Percentiles rank a stretch among this genome's conserved stretches.
Evolutionary conservation across 805 yeast genomes (phyloP).

Genomic region (Yarrowia bubula): DNA sequence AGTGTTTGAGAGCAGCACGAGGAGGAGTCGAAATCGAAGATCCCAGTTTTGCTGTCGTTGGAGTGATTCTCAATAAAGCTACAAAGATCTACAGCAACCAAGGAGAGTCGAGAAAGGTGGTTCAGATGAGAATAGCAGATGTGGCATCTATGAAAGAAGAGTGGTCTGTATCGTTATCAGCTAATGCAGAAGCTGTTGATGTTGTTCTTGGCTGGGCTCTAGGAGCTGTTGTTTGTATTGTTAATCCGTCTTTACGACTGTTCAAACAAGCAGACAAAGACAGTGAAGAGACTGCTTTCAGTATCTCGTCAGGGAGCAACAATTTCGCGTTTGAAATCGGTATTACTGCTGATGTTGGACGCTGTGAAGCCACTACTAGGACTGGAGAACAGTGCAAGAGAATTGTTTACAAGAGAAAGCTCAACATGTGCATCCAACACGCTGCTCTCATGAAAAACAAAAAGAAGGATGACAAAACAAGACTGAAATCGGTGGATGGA

Average conservation of each 20-base stretch:
- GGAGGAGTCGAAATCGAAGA: neutral
- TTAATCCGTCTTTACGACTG: neutral
- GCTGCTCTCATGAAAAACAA: neutral
- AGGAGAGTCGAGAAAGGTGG: neutral
- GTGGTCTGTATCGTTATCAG: neutral
- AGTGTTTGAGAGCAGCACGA: neutral
- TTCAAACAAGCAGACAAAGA: neutral
- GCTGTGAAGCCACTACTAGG: neutral
- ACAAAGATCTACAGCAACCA: neutral
- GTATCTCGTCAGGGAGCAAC: neutral
- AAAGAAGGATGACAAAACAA: neutral
- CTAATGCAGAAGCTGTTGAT: neutral
- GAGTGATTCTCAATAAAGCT: neutral
- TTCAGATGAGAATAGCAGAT: neutral
- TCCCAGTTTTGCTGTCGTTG: neutral
- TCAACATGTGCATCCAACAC: slow-evolving; percentile 7
- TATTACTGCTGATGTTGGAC: neutral
- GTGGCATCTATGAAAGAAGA: neutral
- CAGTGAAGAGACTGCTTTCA: neutral
- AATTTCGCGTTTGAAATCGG: slow-evolving; percentile 12
- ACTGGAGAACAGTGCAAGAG: neutral
- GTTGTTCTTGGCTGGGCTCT: neutral
- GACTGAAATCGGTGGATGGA: neutral
- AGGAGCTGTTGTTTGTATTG: neutral
- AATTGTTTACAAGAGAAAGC: neutral